Base-by-base conservation (phyloP, 441 rosid species). In the Bocquillonia castaneifolia region DNA sequence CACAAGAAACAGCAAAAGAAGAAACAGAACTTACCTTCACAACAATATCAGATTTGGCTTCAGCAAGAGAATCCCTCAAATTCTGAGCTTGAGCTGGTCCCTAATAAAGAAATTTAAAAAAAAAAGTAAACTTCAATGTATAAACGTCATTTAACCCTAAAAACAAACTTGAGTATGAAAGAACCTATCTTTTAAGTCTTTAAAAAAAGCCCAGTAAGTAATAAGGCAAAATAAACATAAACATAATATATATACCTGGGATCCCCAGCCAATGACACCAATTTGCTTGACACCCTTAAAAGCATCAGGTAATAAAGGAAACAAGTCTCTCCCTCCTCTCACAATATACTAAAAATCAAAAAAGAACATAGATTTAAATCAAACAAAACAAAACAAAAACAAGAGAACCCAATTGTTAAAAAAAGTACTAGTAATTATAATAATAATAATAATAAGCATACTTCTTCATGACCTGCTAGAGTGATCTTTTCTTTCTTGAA, bases 61-160 rank as follows among this genome's bases (percentile, higher is more conserved):
- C 97, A 22, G 78, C 86, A 31, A 93, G 89, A 29, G 98, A 89
- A 82, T 93, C 98, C 82, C 88, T 89, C 68, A 93, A 76, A 69
- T 91, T 93, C 79, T 86, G 93, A 70, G 97, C 98, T 81, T 93
- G 97, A 40, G 96, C 97, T 72, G 98, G 97, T 15, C 58, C 93
- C 97, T 92, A 84, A 22, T 69, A 25, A n/a, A 34, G 3, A 42
- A 20, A 42, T 6, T 5, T 42, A 42, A 42, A 14, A 7, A 42
- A 42, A 42, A 42, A 14, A 42, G 15, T 14, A 42, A n/a, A n/a
- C n/a, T n/a, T n/a, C n/a, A n/a, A n/a, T n/a, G n/a, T n/a, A 52
- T 28, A 26, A 53, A 53, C 14, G 28, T 26, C 12, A 40, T 50
- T 37, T 20, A 37, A 13, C 6, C 1, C 42, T 12, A 45, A 5